phyloP scores from a whole-genome alignment of 257 asterid genomes.

The Marsdenia floribunda region DNA sequence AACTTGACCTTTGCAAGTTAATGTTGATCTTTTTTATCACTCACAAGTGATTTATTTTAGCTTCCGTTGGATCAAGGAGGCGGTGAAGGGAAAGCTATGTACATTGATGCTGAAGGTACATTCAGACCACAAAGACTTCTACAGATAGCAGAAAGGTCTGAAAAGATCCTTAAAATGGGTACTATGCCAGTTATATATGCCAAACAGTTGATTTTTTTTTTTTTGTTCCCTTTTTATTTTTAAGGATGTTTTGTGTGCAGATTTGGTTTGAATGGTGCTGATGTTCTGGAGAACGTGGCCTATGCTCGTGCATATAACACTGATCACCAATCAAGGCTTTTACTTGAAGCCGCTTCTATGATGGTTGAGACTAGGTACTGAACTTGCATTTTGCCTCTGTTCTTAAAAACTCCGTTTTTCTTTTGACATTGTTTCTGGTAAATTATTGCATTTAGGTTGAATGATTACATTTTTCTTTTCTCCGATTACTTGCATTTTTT shows the following conservation, averaged over 20 bases:
- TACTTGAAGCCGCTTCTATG: constrained; percentile 98
- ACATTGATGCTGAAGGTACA: constrained; percentile 96
- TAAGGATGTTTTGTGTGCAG: constrained; percentile 31
- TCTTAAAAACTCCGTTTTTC: not conserved
- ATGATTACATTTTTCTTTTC: too few species aligned
- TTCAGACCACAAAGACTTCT: constrained; percentile 95
- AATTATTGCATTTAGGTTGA: not conserved
- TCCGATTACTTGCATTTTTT: too few species aligned
- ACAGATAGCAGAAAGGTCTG: constrained; percentile 89
- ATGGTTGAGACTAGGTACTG: constrained; percentile 93
- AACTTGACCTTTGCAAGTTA: not conserved
- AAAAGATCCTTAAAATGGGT: constrained; percentile 11
- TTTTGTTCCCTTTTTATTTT: not conserved
- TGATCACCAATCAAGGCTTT: constrained; percentile 93
- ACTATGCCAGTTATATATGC: not conserved
- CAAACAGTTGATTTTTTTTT: constrained; percentile 7
- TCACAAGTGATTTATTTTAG: constrained; percentile 30
- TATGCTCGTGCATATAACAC: constrained; percentile 98
- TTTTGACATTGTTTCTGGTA: not conserved
- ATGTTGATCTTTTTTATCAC: not conserved
- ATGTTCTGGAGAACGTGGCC: constrained; percentile 96
- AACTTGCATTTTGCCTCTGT: not conserved
- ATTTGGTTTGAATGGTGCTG: constrained; percentile 89
- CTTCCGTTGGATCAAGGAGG: constrained; percentile 98
- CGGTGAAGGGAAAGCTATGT: constrained; percentile 98